Evolutionary conservation across 768 basidiomycete species (phyloP), one percentile per base, ranked within the genome.

Genomic region (Tephrocybe sp.): DNA sequence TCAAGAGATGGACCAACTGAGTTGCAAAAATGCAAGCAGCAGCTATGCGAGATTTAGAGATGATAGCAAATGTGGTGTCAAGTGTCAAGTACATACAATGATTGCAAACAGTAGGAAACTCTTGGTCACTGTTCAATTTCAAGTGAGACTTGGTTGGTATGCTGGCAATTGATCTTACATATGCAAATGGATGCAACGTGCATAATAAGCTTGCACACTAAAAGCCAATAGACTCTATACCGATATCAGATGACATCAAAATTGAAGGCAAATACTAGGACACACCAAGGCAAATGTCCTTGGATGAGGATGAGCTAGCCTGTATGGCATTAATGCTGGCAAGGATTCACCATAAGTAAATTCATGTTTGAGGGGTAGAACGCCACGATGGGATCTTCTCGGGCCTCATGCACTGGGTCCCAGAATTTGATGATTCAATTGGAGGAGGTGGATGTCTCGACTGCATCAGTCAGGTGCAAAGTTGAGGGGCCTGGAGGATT

Each of bases 201-300:
- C 44, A 45, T 45, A 45, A 21, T 45, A 45, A 9, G 22, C 34
- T 16, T 45, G 44, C 24, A 45, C 44, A n/a, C 18, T 45, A 19
- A 45, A 45, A 13, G 44, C 44, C 2, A 31, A 15, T 11, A 42
- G 5, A 15, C 41, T 42, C 41, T 42, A 16, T 7, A 15, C 18
- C 16, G 42, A 28, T 12, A n/a, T 32, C 8, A 30, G 9, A 44
- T 26, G 31, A 15, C 3, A 18, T 21, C 16, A 31, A 8, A 13
- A 44, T n/a, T 30, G n/a, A 16, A 30, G 21, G 19, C 2, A 5
- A 15, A 8, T n/a, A 24, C n/a, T n/a, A n/a, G n/a, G n/a, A n/a
- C 44, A 19, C 13, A 45, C 44, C 13, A 31, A 45, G n/a, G n/a
- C n/a, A n/a, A n/a, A n/a, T n/a, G n/a, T n/a, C n/a, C n/a, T n/a